phyloP scores from a whole-genome alignment of 2,329 filamentous ascomycete species.

The Fusarium nisikadoi region DNA sequence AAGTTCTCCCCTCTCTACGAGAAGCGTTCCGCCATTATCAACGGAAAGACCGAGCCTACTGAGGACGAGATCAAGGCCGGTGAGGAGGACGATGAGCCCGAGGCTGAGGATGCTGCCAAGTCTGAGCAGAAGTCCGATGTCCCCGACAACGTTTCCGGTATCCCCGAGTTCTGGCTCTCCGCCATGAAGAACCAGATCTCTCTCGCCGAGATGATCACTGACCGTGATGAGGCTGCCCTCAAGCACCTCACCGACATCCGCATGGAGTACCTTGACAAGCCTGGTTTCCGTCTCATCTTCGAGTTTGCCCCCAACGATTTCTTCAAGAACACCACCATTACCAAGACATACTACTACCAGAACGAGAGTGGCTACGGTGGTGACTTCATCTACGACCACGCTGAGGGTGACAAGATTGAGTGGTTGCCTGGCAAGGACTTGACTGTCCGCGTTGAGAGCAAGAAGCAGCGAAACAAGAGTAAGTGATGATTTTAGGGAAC shows the following conservation, averaged over 20 bases:
- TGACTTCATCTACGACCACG: slow-evolving; percentile 99
- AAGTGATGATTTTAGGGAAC: slow-evolving; percentile 48
- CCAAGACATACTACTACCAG: slow-evolving; percentile 99
- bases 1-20: slow-evolving; percentile 98
- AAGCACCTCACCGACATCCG: slow-evolving; percentile 92
- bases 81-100: slow-evolving; percentile 79
- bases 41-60: slow-evolving; percentile 85
- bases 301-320: slow-evolving; percentile 95
- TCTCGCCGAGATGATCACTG: slow-evolving; percentile 97
- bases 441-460: slow-evolving; percentile 94
- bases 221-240: slow-evolving; percentile 93
- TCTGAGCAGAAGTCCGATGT: slow-evolving; percentile 68
- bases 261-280: slow-evolving; percentile 99
- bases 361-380: slow-evolving; percentile 98
- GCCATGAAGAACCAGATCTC: slow-evolving; percentile 99
- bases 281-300: slow-evolving; percentile 97
- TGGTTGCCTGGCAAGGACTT: slow-evolving; percentile 95
- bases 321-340: slow-evolving; percentile 96
- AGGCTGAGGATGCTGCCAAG: slow-evolving; percentile 74
- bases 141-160: slow-evolving; percentile 73
- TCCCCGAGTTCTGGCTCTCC: slow-evolving; percentile 99
- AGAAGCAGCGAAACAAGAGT: slow-evolving; percentile 99
- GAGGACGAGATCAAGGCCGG: slow-evolving; percentile 88
- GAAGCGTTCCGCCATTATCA: slow-evolving; percentile 93
- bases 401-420: slow-evolving; percentile 96